These are phyloP conservation scores for Fusarium albosuccineum DNA, from an alignment of 2,329 filamentous ascomycete species.

Conservation along the genomic window DNA sequence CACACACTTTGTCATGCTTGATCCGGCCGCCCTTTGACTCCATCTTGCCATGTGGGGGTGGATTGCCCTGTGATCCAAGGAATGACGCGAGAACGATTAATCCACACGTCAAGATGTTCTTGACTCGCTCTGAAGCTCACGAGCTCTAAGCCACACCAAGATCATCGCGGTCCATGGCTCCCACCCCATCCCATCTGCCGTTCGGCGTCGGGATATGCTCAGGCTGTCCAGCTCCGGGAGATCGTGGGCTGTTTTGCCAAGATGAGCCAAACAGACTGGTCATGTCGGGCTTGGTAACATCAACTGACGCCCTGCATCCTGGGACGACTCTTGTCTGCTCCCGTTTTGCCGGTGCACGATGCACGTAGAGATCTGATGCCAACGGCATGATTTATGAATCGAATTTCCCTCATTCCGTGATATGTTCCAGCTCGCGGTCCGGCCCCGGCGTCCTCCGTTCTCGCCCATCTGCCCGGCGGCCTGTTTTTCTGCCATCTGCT, in stretches of 20 bases:
- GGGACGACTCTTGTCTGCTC: not conserved
- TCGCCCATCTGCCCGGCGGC: slow-evolving; percentile 24
- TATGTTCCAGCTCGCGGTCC: slow-evolving; percentile 29
- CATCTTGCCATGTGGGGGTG: slow-evolving; percentile 14
- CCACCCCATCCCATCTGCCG: not conserved
- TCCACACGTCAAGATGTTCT: slow-evolving; percentile 39
- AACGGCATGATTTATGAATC: slow-evolving; percentile 7
- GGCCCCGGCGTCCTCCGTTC: slow-evolving; percentile 24
- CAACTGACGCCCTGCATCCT: slow-evolving; percentile 6
- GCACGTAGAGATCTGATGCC: slow-evolving; percentile 10
- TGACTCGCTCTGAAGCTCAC: slow-evolving; percentile 8
- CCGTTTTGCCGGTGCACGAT: slow-evolving; percentile 12
- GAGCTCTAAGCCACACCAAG: slow-evolving; percentile 16
- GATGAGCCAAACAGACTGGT: not conserved
- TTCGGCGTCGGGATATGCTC: not conserved
- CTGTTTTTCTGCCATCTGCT: slow-evolving; percentile 14
- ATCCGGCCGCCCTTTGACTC: slow-evolving; percentile 9
- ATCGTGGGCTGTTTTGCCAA: slow-evolving; percentile 28
- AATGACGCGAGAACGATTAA: slow-evolving; percentile 43
- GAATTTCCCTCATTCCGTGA: slow-evolving; percentile 31
- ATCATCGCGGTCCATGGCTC: not conserved
- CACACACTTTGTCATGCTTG: slow-evolving; percentile 16
- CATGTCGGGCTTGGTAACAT: slow-evolving; percentile 6
- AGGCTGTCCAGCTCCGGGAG: slow-evolving; percentile 4
- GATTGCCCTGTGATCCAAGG: slow-evolving; percentile 18